Evolutionary conservation across 2,329 filamentous ascomycete species (phyloP), one percentile per base, ranked within the genome.

Genomic region (Leptographium wingfieldii): DNA sequence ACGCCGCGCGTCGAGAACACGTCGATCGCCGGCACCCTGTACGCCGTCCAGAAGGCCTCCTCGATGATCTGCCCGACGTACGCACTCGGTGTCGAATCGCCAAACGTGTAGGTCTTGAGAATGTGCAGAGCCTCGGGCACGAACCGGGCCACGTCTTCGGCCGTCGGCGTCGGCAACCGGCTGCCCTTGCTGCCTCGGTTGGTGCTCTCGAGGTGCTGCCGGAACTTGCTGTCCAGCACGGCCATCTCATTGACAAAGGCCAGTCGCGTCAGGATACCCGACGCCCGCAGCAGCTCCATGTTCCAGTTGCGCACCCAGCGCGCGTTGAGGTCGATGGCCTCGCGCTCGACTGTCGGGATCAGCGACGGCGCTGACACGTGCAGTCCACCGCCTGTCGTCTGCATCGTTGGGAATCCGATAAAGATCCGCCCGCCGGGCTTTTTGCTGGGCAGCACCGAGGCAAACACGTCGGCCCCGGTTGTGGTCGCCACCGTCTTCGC

Each of bases 261-360:
- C 64, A 99, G 82, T 56, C 94, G 84, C 62, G 90, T 88, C 64
- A 95, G 86, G 65, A 99, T 91, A 49, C 94, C 94, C 22, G 92
- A 90, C 35, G 92, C 88, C 52, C 92, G 84, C 48, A 99, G 78
- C 78, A 99, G 89, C 70, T 97, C 94, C 27, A 90, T 80, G 67
- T 99, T 99, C 95, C 94, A 99, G 19, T 86, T 90, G 63, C 91
- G 86, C 19, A 99, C 92, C 78, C 91, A 96, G 60, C 92, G 84
- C 19, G 94, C 95, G 70, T 99, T 97, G 63, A 99, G 78, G 71
- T 99, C 94, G 61, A 99, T 96, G 59, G 90, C 94, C 70, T 99
- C 94, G 69, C 94, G 85, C 72, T 99, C 94, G 2, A 99, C 95
- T 0, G 94, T 99, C 0, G 94, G 94, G 60, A 99, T 99, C 16